Percentiles rank a stretch among this genome's conserved stretches.
Conservation (phyloP, 2,329 filamentous ascomycete species). For the Colletotrichum costaricense region DNA sequence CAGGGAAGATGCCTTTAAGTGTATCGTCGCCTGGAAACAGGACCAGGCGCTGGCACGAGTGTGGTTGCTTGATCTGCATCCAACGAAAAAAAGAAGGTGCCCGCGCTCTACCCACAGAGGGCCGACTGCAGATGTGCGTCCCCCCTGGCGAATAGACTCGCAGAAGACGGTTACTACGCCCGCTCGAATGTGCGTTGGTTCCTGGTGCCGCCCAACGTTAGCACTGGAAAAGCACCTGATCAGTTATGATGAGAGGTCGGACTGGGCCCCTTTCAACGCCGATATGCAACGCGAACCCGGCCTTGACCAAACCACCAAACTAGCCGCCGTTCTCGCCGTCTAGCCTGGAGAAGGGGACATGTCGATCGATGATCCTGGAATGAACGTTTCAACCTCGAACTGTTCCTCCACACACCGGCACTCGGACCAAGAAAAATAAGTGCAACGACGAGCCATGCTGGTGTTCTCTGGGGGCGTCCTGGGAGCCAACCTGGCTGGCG, state of each 20-base stretch:
- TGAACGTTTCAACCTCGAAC: slow-evolving; percentile 37
- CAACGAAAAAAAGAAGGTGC: not conserved
- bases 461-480: slow-evolving; percentile 9
- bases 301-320: not conserved
- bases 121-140: not conserved
- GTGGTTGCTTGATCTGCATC: slow-evolving; percentile 26
- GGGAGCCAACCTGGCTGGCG: not conserved
- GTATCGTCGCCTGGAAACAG: slow-evolving; percentile 18
- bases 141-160: slow-evolving; percentile 3
- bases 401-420: slow-evolving; percentile 16
- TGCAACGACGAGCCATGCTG: not conserved
- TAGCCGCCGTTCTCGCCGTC: not conserved
- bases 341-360: not conserved
- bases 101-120: not conserved
- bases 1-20: slow-evolving; percentile 22
- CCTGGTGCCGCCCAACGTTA: not conserved
- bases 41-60: slow-evolving; percentile 10
- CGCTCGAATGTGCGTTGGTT: not conserved
- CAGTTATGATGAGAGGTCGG: not conserved
- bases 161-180: not conserved
- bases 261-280: not conserved
- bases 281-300: not conserved
- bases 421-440: slow-evolving; percentile 24
- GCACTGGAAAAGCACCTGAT: not conserved
- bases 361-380: slow-evolving; percentile 32